phyloP scores from a whole-genome alignment of 2,329 filamentous ascomycete genomes.

The Aspergillus nomiae region DNA sequence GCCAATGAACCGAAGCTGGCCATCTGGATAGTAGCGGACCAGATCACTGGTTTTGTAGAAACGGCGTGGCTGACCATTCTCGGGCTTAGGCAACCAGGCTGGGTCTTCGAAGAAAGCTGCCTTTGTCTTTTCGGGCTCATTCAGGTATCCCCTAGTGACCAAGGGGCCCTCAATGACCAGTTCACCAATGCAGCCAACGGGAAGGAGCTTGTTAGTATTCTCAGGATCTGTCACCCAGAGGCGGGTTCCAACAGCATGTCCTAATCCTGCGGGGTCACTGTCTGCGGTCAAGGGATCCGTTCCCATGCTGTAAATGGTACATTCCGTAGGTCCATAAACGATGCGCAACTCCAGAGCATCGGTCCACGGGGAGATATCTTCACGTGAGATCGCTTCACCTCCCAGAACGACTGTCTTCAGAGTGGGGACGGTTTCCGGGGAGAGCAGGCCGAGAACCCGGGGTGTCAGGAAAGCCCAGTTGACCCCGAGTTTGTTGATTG shows the following conservation, averaged over 20 bases:
- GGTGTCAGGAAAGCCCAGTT: slow-evolving; percentile 5
- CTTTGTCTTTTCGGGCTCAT: slow-evolving; percentile 16
- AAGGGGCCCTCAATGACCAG: slow-evolving; percentile 7
- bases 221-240: slow-evolving; percentile 6
- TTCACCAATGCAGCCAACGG: slow-evolving; percentile 5
- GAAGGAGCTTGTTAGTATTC: neutral
- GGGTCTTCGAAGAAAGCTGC: slow-evolving; percentile 26
- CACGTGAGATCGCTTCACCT: neutral
- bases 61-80: neutral
- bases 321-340: slow-evolving; percentile 9
- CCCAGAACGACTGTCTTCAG: slow-evolving; percentile 1
- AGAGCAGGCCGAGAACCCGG: neutral
- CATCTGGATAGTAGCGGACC: slow-evolving; percentile 24
- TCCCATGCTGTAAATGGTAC: neutral
- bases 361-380: slow-evolving; percentile 3
- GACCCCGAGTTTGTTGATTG: neutral
- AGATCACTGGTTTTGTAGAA: slow-evolving; percentile 34
- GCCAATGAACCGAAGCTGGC: slow-evolving; percentile 13
- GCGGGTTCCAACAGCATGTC: slow-evolving; percentile 1
- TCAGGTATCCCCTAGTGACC: slow-evolving; percentile 13
- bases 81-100: slow-evolving; percentile 16
- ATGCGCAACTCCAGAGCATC: neutral
- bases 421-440: neutral
- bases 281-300: neutral
- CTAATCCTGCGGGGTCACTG: slow-evolving; percentile 4